Percentiles rank a stretch among this genome's conserved stretches.
These are phyloP conservation scores for Candida morakotiae DNA, from an alignment of 805 yeast genomes.

Conservation along the genomic window DNA sequence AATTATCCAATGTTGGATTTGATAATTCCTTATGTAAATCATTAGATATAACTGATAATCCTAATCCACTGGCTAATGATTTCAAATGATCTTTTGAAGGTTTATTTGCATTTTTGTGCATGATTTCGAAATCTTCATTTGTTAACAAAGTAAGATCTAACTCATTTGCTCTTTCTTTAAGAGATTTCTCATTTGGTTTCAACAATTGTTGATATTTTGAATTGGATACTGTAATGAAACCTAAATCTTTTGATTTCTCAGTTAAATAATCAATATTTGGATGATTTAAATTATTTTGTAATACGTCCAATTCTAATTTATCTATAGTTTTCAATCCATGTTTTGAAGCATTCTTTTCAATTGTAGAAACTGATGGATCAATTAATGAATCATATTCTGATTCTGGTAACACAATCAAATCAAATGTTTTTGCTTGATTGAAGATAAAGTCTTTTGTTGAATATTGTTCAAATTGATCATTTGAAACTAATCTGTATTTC, in stretches of 20 bases:
- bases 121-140: constrained; percentile 10
- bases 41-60: constrained; percentile 14
- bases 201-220: constrained; percentile 10
- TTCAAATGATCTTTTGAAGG: constrained; percentile 18
- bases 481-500: constrained; percentile 12
- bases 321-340: constrained; percentile 3
- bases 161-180: constrained; percentile 14
- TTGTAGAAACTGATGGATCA: constrained; percentile 1
- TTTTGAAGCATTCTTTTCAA: constrained; percentile 4
- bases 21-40: constrained; percentile 11
- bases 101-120: constrained; percentile 21
- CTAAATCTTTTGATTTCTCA: constrained; percentile 13
- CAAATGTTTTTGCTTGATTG: constrained; percentile 10
- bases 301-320: constrained; percentile 10
- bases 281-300: constrained; percentile 12
- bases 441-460: constrained; percentile 11
- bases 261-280: constrained; percentile 14
- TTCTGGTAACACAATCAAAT: constrained; percentile 13
- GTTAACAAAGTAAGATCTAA: constrained; percentile 4
- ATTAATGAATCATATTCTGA: constrained; percentile 10
- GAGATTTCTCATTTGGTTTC: constrained; percentile 20
- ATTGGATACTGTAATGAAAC: constrained; percentile 5
- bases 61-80: constrained; percentile 14
- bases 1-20: constrained; percentile 18
- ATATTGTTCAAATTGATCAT: constrained; percentile 8